Base-by-base conservation (phyloP, 1,284 basidiomycete species). In the Vanrija sp. region DNA sequence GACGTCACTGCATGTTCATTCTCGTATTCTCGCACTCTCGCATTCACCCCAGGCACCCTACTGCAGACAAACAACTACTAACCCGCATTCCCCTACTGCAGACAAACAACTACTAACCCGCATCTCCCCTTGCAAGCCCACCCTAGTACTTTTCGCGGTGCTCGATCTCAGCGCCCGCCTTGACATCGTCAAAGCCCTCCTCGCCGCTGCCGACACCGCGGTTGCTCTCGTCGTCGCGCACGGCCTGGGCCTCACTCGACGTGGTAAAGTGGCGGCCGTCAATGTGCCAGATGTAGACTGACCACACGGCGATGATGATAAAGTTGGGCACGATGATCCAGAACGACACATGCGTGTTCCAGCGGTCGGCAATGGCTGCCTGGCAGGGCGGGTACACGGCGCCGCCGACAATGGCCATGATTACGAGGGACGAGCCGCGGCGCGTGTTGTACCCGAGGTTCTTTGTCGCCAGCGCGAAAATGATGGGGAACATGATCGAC, bases 351-450 rank as follows among this genome's bases (percentile, higher is more conserved):
- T 69, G 65, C 24, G 72, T 74, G 56, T 49, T 59, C 63, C 59
- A 72, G n/a, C 58, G 41, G 56, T 88, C 85, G 14, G 85, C 85
- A 47, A 89, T 76, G 9, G 81, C 80, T 24, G 81, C 87, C 64
- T 88, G 86, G 12, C 85, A 83, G 1, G 84, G 79, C 1, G 87
- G 86, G 72, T 83, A 87, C 80, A 85, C 86, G 20, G 86, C 86
- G 51, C 86, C 87, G 49, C 86, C 86, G 54, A 82, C 83, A 41
- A 87, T 84, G 58, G 84, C 85, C 61, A 60, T 50, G 54, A 86
- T 85, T 55, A 88, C 82, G 54, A 88, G 72, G 53, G 83, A 83
- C 15, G 86, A 85, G 1, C 83, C 86, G 49, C 78, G 77, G 72
- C 87, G 86, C 4, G 86, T 86, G 75, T 86, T 80, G 51, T 78